Percentiles rank a stretch among this genome's conserved stretches.
phyloP scores from a whole-genome alignment of 768 basidiomycete genomes.

The Pholiota molesta region DNA sequence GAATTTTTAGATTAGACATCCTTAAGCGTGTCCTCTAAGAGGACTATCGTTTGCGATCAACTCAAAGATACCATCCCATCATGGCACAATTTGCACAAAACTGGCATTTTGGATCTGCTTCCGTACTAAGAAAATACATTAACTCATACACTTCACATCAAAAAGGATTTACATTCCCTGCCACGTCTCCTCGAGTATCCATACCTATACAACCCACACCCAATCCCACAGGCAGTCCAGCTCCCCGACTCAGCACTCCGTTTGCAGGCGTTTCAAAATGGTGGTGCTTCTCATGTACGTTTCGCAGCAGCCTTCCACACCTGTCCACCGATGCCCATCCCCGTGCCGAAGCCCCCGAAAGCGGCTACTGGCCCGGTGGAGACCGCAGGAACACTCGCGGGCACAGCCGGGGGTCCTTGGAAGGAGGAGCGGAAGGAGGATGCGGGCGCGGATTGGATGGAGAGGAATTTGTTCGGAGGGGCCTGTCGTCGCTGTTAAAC shows the following conservation, averaged over 20 bases:
- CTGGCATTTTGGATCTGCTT: neutral
- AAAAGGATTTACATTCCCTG: neutral
- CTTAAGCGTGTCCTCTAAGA: no score
- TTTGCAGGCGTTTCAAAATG: neutral
- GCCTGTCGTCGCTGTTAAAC: conserved; percentile 90
- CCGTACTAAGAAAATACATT: neutral
- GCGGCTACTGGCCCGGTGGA: conserved; percentile 14
- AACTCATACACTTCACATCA: neutral
- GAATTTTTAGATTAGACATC: no score
- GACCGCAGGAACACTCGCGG: conserved; percentile 2
- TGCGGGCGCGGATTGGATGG: conserved; percentile 71
- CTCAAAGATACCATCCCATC: no score
- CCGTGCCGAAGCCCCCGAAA: conserved; percentile 29
- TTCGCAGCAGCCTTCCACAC: conserved; percentile 23
- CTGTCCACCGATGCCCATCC: conserved; percentile 27
- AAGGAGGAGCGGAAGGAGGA: conserved; percentile 73
- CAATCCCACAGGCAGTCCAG: no score
- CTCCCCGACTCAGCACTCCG: neutral
- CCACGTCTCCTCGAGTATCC: neutral
- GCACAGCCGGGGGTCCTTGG: conserved; percentile 31
- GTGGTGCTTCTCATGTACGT: conserved; percentile 5
- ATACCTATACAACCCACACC: neutral
- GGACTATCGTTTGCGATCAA: no score
- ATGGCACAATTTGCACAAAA: no score
- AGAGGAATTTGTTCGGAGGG: conserved; percentile 81